Base-by-base conservation (phyloP, 805 yeast genomes). In the Barnettozyma salicaria region DNA sequence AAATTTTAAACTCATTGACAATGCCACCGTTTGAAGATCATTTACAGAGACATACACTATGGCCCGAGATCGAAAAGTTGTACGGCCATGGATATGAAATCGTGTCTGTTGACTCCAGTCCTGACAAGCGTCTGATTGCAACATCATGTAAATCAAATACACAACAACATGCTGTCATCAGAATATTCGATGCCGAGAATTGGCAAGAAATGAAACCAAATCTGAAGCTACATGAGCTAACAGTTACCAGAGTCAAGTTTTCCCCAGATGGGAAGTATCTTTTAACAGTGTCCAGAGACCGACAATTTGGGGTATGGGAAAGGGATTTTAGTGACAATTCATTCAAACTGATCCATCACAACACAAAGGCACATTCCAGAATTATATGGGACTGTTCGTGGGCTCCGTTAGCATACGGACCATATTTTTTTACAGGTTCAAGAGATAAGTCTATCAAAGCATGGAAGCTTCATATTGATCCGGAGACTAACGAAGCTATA, bases 81-180 rank as follows among this genome's bases (percentile, higher is more conserved):
- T 92, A 92, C 53, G 99, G 99, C 0, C 99, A 92, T 58, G 99
- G 99, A 7, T 94, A 87, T 60, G 99, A 94, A 57, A 77, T 89
- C 26, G 76, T 87, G 0, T 72, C 90, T 30, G 70, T 88, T 27
- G 95, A 84, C 36, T 72, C 78, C 2, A 75, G 87, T 7, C 76
- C 80, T 5, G 78, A 73, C 49, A 72, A 76, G 11, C 56, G 62
- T 25, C 56, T 81, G 19, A 69, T 92, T 30, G 96, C 96, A 3
- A 78, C 95, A 7, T 84, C 97, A n/a, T 90, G 97, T 65, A 74
- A 80, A 43, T 88, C 97, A 4, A 90, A 90, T 58, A 74, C 78
- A 7, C 73, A 75, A 13, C 76, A 76, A 42, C 97, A 92, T 60
- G 95, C 97, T 0, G 92, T 80, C 11, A 72, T 92, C 19, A 70